phyloP scores from a whole-genome alignment of 306 rosid genomes.

The Casuarina equisetifolia region DNA sequence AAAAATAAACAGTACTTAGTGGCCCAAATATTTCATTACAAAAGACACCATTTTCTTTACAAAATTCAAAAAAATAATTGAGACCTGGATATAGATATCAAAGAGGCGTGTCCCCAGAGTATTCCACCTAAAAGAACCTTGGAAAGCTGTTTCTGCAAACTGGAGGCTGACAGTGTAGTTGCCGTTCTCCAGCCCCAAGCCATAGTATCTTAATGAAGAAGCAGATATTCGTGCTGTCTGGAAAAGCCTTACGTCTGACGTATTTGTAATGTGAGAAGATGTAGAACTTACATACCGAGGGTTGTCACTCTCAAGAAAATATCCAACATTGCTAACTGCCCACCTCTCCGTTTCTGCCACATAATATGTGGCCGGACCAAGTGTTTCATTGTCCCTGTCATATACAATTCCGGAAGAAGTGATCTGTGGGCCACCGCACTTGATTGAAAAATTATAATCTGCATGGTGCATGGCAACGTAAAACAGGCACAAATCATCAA shows the following conservation, averaged over 20 bases:
- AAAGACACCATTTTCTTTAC: neutral
- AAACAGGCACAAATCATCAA: neutral
- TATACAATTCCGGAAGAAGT: slow-evolving; percentile 38
- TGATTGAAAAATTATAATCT: slow-evolving; percentile 67
- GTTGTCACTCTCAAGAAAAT: slow-evolving; percentile 31
- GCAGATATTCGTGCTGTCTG: slow-evolving; percentile 72
- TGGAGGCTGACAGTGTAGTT: slow-evolving; percentile 63
- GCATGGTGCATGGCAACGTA: slow-evolving; percentile 38
- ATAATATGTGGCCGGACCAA: slow-evolving; percentile 73
- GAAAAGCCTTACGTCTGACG: slow-evolving; percentile 52
- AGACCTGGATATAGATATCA: slow-evolving; percentile 80
- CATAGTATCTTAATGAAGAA: slow-evolving; percentile 82
- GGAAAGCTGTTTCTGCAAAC: slow-evolving; percentile 63
- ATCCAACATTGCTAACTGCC: slow-evolving; percentile 80
- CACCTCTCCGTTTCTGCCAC: slow-evolving; percentile 53
- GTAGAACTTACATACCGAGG: slow-evolving; percentile 33
- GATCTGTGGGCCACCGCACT: slow-evolving; percentile 62
- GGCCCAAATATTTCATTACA: neutral
- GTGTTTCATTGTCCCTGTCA: slow-evolving; percentile 51
- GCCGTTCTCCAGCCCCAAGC: slow-evolving; percentile 77
- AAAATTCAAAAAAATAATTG: neutral
- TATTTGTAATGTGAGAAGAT: slow-evolving; percentile 40
- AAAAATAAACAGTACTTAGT: neutral
- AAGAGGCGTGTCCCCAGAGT: slow-evolving; percentile 76
- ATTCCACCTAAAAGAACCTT: slow-evolving; percentile 45